Conservation (phyloP, 2,329 filamentous ascomycete species). For the Colletotrichum gloeosporioides region DNA sequence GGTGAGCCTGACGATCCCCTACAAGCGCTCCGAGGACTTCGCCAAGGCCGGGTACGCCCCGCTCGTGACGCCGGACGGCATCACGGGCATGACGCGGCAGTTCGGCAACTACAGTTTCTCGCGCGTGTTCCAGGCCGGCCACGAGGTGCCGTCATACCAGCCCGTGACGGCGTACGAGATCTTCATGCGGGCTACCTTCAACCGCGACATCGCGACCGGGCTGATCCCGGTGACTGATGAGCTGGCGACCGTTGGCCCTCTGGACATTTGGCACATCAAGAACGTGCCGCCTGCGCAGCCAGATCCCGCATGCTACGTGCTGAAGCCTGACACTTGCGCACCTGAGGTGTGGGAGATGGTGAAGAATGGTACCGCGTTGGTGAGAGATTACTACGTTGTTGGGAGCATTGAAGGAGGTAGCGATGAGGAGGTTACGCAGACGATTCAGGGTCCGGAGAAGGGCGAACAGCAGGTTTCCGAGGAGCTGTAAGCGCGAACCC, state of each 20-base stretch:
- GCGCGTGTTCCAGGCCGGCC: slow-evolving; percentile 62
- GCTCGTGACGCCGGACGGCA: slow-evolving; percentile 66
- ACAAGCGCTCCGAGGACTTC: slow-evolving; percentile 49
- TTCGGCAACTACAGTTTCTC: slow-evolving; percentile 70
- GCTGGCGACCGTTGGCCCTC: slow-evolving; percentile 31
- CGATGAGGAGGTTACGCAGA: not conserved
- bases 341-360: slow-evolving; percentile 58
- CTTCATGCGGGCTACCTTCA: slow-evolving; percentile 57
- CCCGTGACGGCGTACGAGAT: slow-evolving; percentile 53
- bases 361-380: slow-evolving; percentile 52
- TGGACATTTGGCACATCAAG: slow-evolving; percentile 49
- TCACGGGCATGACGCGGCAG: slow-evolving; percentile 72
- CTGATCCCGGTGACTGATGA: slow-evolving; percentile 46
- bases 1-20: slow-evolving; percentile 60
- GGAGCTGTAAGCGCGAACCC: not conserved
- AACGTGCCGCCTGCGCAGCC: slow-evolving; percentile 51
- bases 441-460: not conserved
- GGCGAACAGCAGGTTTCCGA: not conserved
- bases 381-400: slow-evolving; percentile 44
- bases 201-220: slow-evolving; percentile 55
- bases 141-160: slow-evolving; percentile 59
- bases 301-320: slow-evolving; percentile 63
- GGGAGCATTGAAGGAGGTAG: slow-evolving; percentile 6
- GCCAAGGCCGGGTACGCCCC: slow-evolving; percentile 67
- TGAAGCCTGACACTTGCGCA: slow-evolving; percentile 61